A percentile compares a stretch with the other conserved stretches of the same genome.
phyloP scores from a whole-genome alignment of 1,139 yeast genomes.

The Geotrichum fermentans region DNA sequence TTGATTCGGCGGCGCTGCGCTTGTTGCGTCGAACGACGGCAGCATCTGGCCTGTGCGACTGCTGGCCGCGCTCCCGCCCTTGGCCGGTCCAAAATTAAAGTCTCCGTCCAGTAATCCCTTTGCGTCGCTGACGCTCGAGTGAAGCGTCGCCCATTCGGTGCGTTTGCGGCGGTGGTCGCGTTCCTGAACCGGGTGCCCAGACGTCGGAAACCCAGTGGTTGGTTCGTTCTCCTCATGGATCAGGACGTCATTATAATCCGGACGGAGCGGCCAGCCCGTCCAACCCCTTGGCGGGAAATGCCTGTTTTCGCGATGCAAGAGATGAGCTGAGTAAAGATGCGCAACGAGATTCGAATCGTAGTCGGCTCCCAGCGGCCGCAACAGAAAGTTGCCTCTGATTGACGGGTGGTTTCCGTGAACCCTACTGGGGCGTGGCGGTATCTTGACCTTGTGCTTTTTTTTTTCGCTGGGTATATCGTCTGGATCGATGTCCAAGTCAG shows the following conservation, averaged over 20 bases:
- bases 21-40: constrained; percentile 7
- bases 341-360: constrained; percentile 25
- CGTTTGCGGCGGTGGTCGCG: constrained; percentile 10
- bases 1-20: constrained; percentile 2
- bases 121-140: background rate
- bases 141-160: constrained; percentile 15
- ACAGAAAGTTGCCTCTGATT: background rate
- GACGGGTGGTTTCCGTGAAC: constrained; percentile 3
- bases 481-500: too few species aligned
- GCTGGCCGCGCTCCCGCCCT: background rate
- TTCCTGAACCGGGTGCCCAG: constrained; percentile 19
- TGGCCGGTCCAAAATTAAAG: constrained; percentile 9
- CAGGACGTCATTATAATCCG: constrained; percentile 2
- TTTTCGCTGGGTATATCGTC: too few species aligned
- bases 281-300: constrained; percentile 16
- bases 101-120: background rate
- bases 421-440: background rate
- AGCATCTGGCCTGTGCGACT: background rate
- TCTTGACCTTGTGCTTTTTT: background rate
- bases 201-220: background rate
- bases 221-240: background rate
- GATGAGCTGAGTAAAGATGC: constrained; percentile 31
- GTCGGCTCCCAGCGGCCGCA: background rate
- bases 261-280: constrained; percentile 22
- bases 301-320: constrained; percentile 20